Percentiles rank a stretch among this genome's conserved stretches.
phyloP scores from a whole-genome alignment of 2,329 filamentous ascomycete genomes.

The Pseudogymnoascus destructans region DNA sequence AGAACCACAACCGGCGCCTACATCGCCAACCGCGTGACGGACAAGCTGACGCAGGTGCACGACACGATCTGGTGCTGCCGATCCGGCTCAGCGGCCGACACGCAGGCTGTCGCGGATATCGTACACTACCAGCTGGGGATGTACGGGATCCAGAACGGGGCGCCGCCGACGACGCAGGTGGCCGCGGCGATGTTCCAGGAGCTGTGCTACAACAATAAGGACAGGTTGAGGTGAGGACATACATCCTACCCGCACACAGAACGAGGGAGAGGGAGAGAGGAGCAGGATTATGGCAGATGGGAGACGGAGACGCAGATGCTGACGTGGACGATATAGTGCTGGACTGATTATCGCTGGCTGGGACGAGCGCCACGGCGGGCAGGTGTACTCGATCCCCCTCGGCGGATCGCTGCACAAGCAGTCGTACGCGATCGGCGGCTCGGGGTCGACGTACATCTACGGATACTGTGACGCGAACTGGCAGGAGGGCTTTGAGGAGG shows the following conservation, averaged over 20 bases:
- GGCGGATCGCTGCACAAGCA: slow-evolving; percentile 97
- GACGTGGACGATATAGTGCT: slow-evolving; percentile 43
- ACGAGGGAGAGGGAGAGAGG: background rate
- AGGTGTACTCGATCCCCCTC: slow-evolving; percentile 94
- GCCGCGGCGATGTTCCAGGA: slow-evolving; percentile 96
- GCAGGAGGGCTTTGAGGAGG: slow-evolving; percentile 87
- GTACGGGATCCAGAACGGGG: slow-evolving; percentile 81
- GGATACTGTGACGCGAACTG: slow-evolving; percentile 96
- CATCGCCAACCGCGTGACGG: slow-evolving; percentile 97
- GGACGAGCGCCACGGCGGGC: slow-evolving; percentile 86
- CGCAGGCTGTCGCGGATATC: slow-evolving; percentile 94
- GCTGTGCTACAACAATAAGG: slow-evolving; percentile 96
- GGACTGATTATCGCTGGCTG: slow-evolving; percentile 98
- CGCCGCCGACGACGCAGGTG: slow-evolving; percentile 84
- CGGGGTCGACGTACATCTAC: slow-evolving; percentile 98
- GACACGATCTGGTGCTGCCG: slow-evolving; percentile 99
- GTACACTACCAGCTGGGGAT: slow-evolving; percentile 92
- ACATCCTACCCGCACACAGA: background rate
- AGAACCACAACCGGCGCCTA: slow-evolving; percentile 95
- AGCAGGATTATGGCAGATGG: background rate
- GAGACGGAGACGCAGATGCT: slow-evolving; percentile 12
- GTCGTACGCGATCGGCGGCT: slow-evolving; percentile 87
- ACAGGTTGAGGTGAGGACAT: slow-evolving; percentile 63
- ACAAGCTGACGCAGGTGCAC: slow-evolving; percentile 96
- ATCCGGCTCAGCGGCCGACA: slow-evolving; percentile 93